phyloP scores from a whole-genome alignment of 495 filamentous ascomycete genomes.

The Tuber calosporum region DNA sequence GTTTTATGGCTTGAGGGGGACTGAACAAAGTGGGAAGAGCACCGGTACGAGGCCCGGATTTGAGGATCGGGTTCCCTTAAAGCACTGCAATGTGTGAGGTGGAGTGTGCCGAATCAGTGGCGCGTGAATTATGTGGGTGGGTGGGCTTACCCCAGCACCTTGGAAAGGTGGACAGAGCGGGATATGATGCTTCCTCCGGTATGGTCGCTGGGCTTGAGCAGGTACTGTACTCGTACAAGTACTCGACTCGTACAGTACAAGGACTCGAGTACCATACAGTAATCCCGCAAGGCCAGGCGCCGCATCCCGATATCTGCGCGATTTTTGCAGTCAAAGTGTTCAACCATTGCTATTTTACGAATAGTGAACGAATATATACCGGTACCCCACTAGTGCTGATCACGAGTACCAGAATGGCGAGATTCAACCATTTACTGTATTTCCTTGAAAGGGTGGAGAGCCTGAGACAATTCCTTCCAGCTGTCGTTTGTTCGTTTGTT shows the following conservation, averaged over 20 bases:
- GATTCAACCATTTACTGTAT: background rate
- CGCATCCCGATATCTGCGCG: background rate
- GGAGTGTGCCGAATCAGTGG: background rate
- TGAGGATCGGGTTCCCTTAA: background rate
- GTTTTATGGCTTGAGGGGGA: constrained; percentile 4
- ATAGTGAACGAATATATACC: background rate
- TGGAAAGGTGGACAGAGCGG: background rate
- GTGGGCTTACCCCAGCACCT: background rate
- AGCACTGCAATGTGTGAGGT: background rate
- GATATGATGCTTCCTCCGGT: background rate
- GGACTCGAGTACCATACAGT: too few relatives aligned
- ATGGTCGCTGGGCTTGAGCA: background rate
- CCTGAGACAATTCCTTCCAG: background rate
- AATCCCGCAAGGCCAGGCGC: background rate
- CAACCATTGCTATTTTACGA: background rate
- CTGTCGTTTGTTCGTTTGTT: background rate
- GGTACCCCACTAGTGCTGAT: background rate
- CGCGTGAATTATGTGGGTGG: background rate
- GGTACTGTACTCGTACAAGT: background rate
- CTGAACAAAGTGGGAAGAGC: background rate
- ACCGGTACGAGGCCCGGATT: background rate
- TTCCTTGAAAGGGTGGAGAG: background rate
- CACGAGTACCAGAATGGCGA: background rate
- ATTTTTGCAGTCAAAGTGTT: background rate
- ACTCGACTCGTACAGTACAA: too few relatives aligned